These are phyloP conservation scores for Leccinum fibrillosum DNA, from an alignment of 768 basidiomycete species.

Conservation along the genomic window DNA sequence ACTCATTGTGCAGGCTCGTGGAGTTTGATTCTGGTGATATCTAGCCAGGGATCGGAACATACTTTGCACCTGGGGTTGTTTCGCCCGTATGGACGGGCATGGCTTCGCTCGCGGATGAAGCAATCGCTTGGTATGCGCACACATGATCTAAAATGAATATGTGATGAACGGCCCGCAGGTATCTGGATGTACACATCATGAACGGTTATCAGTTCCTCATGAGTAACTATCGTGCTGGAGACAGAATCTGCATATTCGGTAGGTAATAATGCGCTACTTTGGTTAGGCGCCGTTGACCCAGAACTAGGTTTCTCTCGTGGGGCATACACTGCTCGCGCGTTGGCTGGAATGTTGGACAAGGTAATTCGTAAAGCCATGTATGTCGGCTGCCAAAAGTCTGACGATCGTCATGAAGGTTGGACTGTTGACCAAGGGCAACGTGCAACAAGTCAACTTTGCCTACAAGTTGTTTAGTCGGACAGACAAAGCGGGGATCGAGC, in stretches of 20 bases:
- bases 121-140: constrained; percentile 62
- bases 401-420: constrained; percentile 49
- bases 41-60: constrained; percentile 47
- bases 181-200: constrained; percentile 66
- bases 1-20: background rate
- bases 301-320: constrained; percentile 71
- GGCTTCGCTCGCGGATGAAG: constrained; percentile 63
- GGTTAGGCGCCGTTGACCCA: constrained; percentile 8
- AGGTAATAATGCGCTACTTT: constrained; percentile 3
- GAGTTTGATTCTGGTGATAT: background rate
- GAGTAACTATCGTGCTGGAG: constrained; percentile 71
- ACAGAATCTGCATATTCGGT: constrained; percentile 76
- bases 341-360: constrained; percentile 75
- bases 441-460: constrained; percentile 69
- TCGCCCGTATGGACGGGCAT: constrained; percentile 55
- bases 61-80: constrained; percentile 63
- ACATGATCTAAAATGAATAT: background rate
- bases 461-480: constrained; percentile 65
- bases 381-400: background rate
- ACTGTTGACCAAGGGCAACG: constrained; percentile 63
- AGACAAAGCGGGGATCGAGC: constrained; percentile 39
- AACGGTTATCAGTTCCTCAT: constrained; percentile 77
- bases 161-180: constrained; percentile 40
- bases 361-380: constrained; percentile 28
- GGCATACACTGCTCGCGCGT: constrained; percentile 63